Conservation (phyloP, 495 filamentous ascomycete species). For the Margaritispora aquatica region DNA sequence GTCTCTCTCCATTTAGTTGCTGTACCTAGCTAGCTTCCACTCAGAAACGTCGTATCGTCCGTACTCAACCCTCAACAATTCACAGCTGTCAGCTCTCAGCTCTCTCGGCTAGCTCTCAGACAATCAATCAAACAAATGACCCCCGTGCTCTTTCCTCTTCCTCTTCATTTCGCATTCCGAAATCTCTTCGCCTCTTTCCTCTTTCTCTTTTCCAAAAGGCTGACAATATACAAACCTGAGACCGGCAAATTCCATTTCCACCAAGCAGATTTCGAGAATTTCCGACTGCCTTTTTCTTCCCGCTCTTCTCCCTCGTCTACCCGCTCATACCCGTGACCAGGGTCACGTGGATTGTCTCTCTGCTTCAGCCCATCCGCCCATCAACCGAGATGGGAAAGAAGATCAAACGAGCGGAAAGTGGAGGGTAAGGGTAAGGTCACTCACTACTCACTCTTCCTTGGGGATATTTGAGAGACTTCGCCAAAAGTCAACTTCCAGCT, state of each 20-base stretch:
- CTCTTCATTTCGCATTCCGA: slow-evolving; percentile 2
- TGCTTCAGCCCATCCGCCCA: no score
- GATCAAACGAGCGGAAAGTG: background rate
- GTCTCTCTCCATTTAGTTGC: no score
- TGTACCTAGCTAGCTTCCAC: no score
- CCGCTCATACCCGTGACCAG: background rate
- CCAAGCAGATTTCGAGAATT: background rate
- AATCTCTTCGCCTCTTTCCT: slow-evolving; percentile 5
- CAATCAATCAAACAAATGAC: background rate
- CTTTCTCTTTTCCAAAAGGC: no score
- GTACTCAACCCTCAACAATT: background rate
- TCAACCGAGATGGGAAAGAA: background rate
- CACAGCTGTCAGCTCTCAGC: no score
- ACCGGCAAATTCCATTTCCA: background rate
- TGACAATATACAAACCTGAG: background rate
- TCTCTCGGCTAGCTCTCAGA: no score
- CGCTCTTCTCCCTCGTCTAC: background rate
- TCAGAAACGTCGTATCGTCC: no score
- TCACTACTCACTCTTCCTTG: no score
- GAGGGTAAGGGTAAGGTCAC: no score
- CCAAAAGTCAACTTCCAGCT: no score
- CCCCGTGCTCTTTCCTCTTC: background rate
- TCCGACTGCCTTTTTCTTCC: background rate
- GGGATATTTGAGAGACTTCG: no score
- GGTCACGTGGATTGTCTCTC: background rate